Percentiles rank a stretch among this genome's conserved stretches.
phyloP scores from a whole-genome alignment of 331 rosid genomes.

The Acacia pycnantha region DNA sequence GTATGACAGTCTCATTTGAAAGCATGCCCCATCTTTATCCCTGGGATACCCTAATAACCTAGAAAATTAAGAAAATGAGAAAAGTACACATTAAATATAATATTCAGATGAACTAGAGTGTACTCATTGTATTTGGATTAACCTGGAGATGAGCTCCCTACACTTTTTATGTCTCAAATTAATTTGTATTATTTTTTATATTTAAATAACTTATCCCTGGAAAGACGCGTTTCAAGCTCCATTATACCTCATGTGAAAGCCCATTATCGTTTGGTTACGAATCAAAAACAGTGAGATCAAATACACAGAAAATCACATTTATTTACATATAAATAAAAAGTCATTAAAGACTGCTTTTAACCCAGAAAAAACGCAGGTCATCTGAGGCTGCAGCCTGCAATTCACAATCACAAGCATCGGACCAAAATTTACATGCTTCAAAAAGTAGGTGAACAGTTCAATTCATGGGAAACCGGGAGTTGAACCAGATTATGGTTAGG shows the following conservation, averaged over 20 bases:
- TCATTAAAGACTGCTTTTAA: neutral
- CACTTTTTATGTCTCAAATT: neutral
- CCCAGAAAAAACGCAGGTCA: neutral
- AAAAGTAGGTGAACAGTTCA: neutral
- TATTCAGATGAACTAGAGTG: neutral
- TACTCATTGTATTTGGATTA: neutral
- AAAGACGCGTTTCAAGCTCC: neutral
- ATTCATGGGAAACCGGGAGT: neutral
- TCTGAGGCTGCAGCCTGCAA: neutral
- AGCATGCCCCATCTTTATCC: constrained; percentile 78
- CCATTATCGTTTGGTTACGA: neutral
- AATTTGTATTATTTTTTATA: neutral
- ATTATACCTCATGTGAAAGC: constrained; percentile 3
- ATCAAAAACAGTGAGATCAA: neutral
- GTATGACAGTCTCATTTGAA: constrained; percentile 86
- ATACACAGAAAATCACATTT: constrained; percentile 6
- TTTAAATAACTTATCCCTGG: neutral
- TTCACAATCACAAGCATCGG: neutral
- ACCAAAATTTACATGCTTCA: neutral
- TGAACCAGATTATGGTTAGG: neutral
- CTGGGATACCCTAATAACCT: constrained; percentile 85
- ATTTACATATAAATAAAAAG: neutral
- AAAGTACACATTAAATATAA: neutral
- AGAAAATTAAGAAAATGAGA: constrained; percentile 11
- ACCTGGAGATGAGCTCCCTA: neutral